phyloP scores from a whole-genome alignment of 305 asterid species.

The Rubia balearica region DNA sequence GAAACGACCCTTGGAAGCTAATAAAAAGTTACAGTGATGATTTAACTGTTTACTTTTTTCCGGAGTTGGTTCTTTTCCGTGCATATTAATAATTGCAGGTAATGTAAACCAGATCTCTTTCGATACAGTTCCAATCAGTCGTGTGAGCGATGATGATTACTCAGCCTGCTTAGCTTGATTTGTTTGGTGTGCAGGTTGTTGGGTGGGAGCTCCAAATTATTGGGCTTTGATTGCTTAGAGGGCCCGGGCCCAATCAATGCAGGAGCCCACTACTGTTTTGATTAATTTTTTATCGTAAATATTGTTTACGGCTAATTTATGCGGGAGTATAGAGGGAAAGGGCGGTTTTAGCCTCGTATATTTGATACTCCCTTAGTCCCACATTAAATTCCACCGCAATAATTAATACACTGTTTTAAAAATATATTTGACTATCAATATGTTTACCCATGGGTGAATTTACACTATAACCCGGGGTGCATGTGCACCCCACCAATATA shows the following conservation, averaged over 20 bases:
- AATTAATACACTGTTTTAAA: too few relatives aligned
- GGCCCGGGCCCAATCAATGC: background rate
- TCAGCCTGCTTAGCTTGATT: background rate
- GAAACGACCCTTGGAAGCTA: background rate
- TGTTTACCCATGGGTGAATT: too few relatives aligned
- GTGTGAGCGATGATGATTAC: constrained; percentile 7
- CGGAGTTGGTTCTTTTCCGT: background rate
- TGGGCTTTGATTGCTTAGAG: background rate
- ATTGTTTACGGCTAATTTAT: too few relatives aligned
- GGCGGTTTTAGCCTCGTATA: too few relatives aligned
- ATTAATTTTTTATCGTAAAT: too few relatives aligned
- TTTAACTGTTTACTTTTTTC: background rate
- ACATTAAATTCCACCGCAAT: too few relatives aligned
- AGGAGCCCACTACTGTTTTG: background rate
- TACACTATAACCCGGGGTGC: too few relatives aligned
- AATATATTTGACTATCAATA: too few relatives aligned
- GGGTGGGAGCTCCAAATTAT: background rate
- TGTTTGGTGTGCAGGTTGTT: too few relatives aligned
- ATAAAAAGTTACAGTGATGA: background rate
- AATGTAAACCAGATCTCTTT: background rate
- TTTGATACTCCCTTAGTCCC: too few relatives aligned
- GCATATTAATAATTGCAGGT: background rate
- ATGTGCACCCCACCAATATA: too few relatives aligned
- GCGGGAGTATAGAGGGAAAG: too few relatives aligned
- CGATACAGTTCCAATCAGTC: background rate